phyloP scores from a whole-genome alignment of 2,329 filamentous ascomycete species.

The Calonectria honghensis region DNA sequence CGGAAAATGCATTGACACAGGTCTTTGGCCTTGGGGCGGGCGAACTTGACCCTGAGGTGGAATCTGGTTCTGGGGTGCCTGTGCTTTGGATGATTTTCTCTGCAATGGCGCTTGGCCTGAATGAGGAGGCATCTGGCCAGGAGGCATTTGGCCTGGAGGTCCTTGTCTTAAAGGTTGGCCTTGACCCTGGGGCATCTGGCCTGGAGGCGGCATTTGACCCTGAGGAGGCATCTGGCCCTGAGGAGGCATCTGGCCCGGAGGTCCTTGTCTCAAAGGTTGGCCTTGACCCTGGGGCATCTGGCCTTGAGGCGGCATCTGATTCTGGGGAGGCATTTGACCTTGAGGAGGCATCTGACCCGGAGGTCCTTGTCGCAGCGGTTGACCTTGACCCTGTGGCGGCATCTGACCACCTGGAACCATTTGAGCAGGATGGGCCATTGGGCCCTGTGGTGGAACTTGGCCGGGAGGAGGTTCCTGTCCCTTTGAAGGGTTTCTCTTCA shows the following conservation, averaged over 20 bases:
- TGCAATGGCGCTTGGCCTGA: background rate
- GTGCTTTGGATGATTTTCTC: background rate
- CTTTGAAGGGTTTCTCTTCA: slow-evolving; percentile 49
- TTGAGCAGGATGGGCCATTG: background rate
- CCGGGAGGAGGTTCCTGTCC: slow-evolving; percentile 33
- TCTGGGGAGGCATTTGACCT: slow-evolving; percentile 10
- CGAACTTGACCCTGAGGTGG: background rate
- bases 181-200: background rate
- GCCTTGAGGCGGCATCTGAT: background rate
- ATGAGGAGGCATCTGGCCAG: slow-evolving; percentile 14
- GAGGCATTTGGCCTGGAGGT: slow-evolving; percentile 28
- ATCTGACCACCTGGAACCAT: slow-evolving; percentile 7
- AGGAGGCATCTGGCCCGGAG: background rate
- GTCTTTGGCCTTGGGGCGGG: slow-evolving; percentile 1
- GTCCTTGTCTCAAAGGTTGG: no score
- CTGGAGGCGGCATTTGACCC: background rate
- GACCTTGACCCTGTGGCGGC: slow-evolving; percentile 35
- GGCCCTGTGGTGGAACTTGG: slow-evolving; percentile 17
- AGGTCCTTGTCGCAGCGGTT: slow-evolving; percentile 8
- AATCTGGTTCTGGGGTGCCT: slow-evolving; percentile 5
- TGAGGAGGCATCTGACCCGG: background rate
- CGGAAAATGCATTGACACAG: slow-evolving; percentile 20
- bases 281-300: background rate
- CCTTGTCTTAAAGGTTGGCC: background rate
- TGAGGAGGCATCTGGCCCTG: background rate